Percentiles rank a stretch among this genome's conserved stretches.
phyloP scores from a whole-genome alignment of 805 yeast genomes.

The Wickerhamomyces xylosicus region DNA sequence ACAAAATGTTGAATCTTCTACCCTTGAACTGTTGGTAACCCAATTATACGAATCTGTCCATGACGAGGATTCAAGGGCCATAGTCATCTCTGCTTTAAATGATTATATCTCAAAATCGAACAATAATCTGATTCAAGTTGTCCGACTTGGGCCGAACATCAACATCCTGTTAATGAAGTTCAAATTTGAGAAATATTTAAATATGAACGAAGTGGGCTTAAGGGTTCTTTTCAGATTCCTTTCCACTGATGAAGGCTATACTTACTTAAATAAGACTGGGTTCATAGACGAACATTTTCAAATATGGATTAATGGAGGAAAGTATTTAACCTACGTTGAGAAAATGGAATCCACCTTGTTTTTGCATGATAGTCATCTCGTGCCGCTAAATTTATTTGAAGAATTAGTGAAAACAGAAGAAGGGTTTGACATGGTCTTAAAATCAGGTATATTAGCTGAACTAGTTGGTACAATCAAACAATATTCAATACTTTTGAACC shows the following conservation, averaged over 20 bases:
- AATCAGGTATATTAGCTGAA: conserved; percentile 34
- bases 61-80: conserved; percentile 40
- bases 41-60: conserved; percentile 53
- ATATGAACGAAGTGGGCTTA: conserved; percentile 24
- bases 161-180: conserved; percentile 13
- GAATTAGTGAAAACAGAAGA: conserved; percentile 72
- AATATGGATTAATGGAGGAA: conserved; percentile 47
- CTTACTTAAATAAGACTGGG: conserved; percentile 45
- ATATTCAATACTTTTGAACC: conserved; percentile 19
- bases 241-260: conserved; percentile 60
- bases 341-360: conserved; percentile 33
- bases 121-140: conserved; percentile 38
- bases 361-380: conserved; percentile 8
- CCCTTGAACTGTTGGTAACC: conserved; percentile 44
- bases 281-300: conserved; percentile 58
- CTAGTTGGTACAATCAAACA: conserved; percentile 25
- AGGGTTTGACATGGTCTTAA: conserved; percentile 55
- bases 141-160: conserved; percentile 45
- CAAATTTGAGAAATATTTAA: neutral
- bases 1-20: conserved; percentile 28
- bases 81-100: conserved; percentile 46
- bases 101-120: conserved; percentile 42
- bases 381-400: conserved; percentile 69
- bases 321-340: conserved; percentile 33
- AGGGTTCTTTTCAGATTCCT: conserved; percentile 55